Conservation (phyloP, 2,329 filamentous ascomycete genomes). For the Penicillium sp. region DNA sequence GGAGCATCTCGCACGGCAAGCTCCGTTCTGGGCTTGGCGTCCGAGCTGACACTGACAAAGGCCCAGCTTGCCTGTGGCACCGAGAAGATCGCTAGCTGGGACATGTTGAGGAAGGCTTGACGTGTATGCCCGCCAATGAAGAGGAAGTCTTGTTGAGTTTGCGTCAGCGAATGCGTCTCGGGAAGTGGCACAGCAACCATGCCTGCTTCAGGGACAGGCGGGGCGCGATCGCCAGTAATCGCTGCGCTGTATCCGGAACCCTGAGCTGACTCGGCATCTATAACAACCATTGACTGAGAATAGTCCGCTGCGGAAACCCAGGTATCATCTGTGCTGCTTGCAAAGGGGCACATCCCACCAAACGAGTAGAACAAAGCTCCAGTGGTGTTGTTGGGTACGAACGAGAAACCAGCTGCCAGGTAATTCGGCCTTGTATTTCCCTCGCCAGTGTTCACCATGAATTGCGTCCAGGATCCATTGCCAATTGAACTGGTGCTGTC, state of each 20-base stretch:
- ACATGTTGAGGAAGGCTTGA: conserved; percentile 90
- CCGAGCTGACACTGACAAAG: conserved; percentile 67
- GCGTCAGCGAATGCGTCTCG: conserved; percentile 66
- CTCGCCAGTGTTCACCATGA: conserved; percentile 37
- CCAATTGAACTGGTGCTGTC: conserved; percentile 44
- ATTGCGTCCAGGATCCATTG: conserved; percentile 59
- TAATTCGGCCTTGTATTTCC: conserved; percentile 53
- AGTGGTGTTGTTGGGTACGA: conserved; percentile 60
- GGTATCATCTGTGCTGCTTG: conserved; percentile 44
- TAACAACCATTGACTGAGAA: conserved; percentile 74
- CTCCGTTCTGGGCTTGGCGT: conserved; percentile 53
- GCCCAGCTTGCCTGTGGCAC: conserved; percentile 85
- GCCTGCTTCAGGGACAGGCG: conserved; percentile 80
- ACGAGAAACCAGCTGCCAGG: conserved; percentile 64
- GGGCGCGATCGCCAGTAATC: conserved; percentile 55
- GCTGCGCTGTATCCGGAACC: conserved; percentile 33
- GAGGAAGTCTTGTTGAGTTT: conserved; percentile 74
- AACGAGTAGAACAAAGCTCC: conserved; percentile 65
- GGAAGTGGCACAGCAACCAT: conserved; percentile 77
- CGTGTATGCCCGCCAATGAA: conserved; percentile 83
- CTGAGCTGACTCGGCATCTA: conserved; percentile 48
- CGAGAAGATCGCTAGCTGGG: conserved; percentile 81
- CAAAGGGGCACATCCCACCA: conserved; percentile 81
- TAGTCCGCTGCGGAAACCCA: conserved; percentile 75
- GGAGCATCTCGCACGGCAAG: conserved; percentile 54